Percentiles rank a stretch among this genome's conserved stretches.
Evolutionary conservation across 129 eudicot species (phyloP).

Genomic region (Arctium lappa): DNA sequence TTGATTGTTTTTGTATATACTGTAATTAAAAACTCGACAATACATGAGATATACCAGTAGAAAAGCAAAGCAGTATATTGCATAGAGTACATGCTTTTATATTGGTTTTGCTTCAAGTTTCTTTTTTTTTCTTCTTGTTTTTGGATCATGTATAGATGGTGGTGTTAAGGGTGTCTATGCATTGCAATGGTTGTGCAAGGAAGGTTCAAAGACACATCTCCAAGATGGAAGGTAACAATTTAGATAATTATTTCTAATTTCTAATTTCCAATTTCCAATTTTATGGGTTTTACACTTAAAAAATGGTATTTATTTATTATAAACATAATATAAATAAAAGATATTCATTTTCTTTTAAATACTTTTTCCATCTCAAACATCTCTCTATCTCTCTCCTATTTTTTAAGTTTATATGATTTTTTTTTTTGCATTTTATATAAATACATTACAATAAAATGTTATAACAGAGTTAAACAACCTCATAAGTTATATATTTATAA

Average conservation of each 20-base stretch:
- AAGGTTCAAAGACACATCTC: conserved; percentile 86
- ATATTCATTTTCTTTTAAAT: background rate
- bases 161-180: conserved; percentile 94
- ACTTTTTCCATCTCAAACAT: background rate
- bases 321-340: background rate
- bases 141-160: conserved; percentile 56
- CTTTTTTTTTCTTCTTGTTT: background rate
- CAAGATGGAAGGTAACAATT: conserved; percentile 78
- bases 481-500: background rate
- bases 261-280: background rate
- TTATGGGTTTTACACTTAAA: background rate
- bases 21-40: no score
- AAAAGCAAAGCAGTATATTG: background rate
- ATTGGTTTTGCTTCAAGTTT: background rate
- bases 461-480: background rate
- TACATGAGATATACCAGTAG: background rate
- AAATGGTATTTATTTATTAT: background rate
- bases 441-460: background rate
- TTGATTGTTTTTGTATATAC: background rate
- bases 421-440: background rate
- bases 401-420: no score
- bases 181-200: conserved; percentile 98
- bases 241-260: background rate
- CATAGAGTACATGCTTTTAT: background rate
- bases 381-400: no score